phyloP scores from a whole-genome alignment of 768 basidiomycete species.

The Candolleomyces eurysporus region DNA sequence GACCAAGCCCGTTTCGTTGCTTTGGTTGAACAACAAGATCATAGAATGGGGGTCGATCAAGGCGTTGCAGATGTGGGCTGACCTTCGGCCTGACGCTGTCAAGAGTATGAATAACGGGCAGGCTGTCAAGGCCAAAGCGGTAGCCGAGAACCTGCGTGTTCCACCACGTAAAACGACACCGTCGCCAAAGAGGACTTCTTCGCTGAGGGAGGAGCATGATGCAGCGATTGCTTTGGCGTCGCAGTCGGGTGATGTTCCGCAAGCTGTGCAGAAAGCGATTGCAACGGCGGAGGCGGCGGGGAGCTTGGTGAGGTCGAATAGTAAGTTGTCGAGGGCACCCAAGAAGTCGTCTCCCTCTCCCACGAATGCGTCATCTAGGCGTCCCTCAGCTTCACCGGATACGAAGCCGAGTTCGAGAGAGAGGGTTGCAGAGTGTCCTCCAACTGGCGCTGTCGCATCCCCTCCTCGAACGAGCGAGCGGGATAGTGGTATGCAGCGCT shows the following conservation, averaged over 20 bases:
- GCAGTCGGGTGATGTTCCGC: conserved; percentile 12
- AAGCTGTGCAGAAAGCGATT: conserved; percentile 1
- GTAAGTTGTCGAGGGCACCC: background rate
- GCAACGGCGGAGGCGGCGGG: background rate
- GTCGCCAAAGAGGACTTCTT: conserved; percentile 14
- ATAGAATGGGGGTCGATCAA: conserved; percentile 99
- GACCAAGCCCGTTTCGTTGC: conserved; percentile 92
- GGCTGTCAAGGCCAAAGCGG: conserved; percentile 37
- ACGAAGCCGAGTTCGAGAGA: background rate
- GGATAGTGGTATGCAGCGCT: background rate
- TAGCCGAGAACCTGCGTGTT: conserved; percentile 48
- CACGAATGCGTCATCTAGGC: background rate
- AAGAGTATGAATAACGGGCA: conserved; percentile 38
- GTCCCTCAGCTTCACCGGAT: background rate
- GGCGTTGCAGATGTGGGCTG: conserved; percentile 90
- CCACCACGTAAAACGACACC: conserved; percentile 34
- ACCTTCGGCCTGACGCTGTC: conserved; percentile 60
- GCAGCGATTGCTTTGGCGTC: conserved; percentile 22
- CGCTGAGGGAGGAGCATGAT: conserved; percentile 21
- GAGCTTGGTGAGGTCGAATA: background rate
- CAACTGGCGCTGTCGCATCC: background rate
- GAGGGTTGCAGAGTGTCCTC: background rate
- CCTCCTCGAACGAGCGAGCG: background rate
- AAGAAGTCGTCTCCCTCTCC: background rate
- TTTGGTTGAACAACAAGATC: conserved; percentile 97